Evolutionary conservation across 2,329 filamentous ascomycete species (phyloP).

Genomic region (Talaromyces piceae): DNA sequence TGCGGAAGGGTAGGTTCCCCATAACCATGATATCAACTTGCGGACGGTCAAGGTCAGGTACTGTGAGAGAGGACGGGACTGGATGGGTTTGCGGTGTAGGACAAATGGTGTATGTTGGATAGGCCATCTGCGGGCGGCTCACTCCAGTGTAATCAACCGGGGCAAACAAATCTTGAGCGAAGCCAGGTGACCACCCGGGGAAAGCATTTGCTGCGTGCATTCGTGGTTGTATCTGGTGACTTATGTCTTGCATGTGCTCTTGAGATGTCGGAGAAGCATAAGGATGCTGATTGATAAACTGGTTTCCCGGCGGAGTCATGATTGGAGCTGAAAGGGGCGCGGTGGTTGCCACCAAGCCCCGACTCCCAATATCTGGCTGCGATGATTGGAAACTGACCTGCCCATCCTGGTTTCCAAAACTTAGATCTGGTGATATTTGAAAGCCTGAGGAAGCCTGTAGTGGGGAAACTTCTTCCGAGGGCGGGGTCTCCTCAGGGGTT

Average conservation of each 20-base stretch:
- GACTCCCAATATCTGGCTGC: slow-evolving; percentile 18
- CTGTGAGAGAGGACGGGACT: slow-evolving; percentile 2
- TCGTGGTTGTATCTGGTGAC: slow-evolving; percentile 17
- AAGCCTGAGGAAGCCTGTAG: slow-evolving; percentile 20
- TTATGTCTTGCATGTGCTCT: slow-evolving; percentile 15
- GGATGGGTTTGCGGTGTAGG: slow-evolving; percentile 19
- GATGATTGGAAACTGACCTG: slow-evolving; percentile 15
- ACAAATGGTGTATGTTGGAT: slow-evolving; percentile 17
- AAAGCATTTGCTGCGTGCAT: slow-evolving; percentile 17
- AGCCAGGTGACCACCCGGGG: slow-evolving; percentile 25
- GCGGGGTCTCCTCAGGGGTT: slow-evolving; percentile 16
- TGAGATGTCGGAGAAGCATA: slow-evolving; percentile 19
- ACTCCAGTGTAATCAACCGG: slow-evolving; percentile 23
- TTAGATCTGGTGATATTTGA: slow-evolving; percentile 22
- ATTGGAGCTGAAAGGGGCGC: slow-evolving; percentile 20
- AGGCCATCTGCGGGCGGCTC: slow-evolving; percentile 22
- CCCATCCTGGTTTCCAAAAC: slow-evolving; percentile 20
- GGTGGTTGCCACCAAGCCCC: slow-evolving; percentile 18
- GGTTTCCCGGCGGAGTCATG: slow-evolving; percentile 24
- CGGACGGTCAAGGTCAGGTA: slow-evolving; percentile 10
- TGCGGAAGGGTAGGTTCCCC: slow-evolving; percentile 20
- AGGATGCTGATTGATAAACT: slow-evolving; percentile 20
- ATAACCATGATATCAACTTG: slow-evolving; percentile 7
- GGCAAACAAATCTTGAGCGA: slow-evolving; percentile 27
- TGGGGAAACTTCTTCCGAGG: slow-evolving; percentile 15